phyloP scores from a whole-genome alignment of 768 basidiomycete species.

The Pisolithus tinctorius region DNA sequence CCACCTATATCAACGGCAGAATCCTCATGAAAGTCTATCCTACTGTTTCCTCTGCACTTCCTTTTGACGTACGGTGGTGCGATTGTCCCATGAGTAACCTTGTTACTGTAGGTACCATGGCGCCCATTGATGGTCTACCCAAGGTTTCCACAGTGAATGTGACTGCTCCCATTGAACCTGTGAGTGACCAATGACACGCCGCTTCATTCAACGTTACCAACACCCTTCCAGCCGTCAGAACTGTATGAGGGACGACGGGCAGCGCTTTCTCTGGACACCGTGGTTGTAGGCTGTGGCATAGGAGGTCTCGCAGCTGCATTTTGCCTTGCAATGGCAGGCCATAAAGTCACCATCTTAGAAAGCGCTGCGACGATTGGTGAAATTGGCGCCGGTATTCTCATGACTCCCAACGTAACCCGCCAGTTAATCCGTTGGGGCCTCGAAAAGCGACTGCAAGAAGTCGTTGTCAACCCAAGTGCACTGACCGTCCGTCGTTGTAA shows the following conservation, averaged over 20 bases:
- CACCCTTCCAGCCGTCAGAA: neutral
- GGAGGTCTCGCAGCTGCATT: slow-evolving; percentile 43
- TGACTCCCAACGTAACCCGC: slow-evolving; percentile 21
- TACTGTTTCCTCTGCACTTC: too few relatives aligned
- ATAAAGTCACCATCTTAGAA: slow-evolving; percentile 44
- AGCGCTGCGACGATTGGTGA: slow-evolving; percentile 32
- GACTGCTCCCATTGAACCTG: neutral
- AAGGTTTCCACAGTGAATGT: too few relatives aligned
- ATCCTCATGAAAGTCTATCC: too few relatives aligned
- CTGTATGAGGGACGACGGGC: slow-evolving; percentile 22
- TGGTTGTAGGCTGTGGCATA: slow-evolving; percentile 46
- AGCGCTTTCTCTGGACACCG: slow-evolving; percentile 24
- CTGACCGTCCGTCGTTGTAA: slow-evolving; percentile 38
- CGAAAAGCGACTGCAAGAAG: slow-evolving; percentile 30
- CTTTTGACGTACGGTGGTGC: too few relatives aligned
- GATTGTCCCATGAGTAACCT: too few relatives aligned
- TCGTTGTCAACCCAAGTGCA: slow-evolving; percentile 33
- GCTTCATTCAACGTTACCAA: neutral
- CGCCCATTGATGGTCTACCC: too few relatives aligned
- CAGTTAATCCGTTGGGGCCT: slow-evolving; percentile 50
- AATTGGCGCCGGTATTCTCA: slow-evolving; percentile 48
- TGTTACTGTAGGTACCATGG: too few relatives aligned
- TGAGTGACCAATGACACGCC: neutral
- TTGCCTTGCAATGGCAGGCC: slow-evolving; percentile 39
- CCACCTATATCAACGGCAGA: too few relatives aligned